Evolutionary conservation across 192 early-diverging fungal species (phyloP), one percentile per base, ranked within the genome.

Genomic region (Coemansia erecta): DNA sequence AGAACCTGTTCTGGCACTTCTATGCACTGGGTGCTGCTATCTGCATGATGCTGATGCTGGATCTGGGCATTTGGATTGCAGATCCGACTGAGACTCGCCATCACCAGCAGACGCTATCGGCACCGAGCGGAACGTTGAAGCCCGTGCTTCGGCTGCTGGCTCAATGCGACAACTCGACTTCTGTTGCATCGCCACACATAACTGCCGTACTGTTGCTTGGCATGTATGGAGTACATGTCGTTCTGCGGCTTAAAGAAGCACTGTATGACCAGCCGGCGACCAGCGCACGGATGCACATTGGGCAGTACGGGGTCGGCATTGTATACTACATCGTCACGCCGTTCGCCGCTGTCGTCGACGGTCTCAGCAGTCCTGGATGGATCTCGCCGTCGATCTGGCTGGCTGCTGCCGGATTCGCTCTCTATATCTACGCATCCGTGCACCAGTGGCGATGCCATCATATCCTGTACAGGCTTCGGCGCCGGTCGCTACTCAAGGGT

Each of bases 391-490:
- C 61, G 15, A 33, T 28, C 24, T 68, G 61, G 63, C 26, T 58
- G 11, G 40, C 35, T 6, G 1, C 53, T 12, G 41, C 33, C 8
- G 85, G 77, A 0, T 7, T 83, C 41, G 28, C 22, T 1, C 15
- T 85, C 19, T 86, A 83, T 49, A 15, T 73, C 13, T 86, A 83
- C 61, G 85, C 83, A 8, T 86, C 85, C 15, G 53, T 77, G 43
- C 89, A 87, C 53, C 89, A 91, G 62, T 64, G 82, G 64, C 70
- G 59, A 31, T 86, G 86, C 53, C 89, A 91, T 53, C 63, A 60
- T 26, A 87, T 87, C 23, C 65, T 91, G n/a, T 88, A 80, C 17
- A 66, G 67, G 13, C 81, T 91, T 13, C 84, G 89, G 12, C 37
- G 33, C 41, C 33, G 18, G 35, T 17, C 50, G 12, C 8, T 43